Evolutionary conservation across 257 asterid genomes (phyloP), one percentile per base, ranked within the genome.

Genomic region (Handroanthus guayacan): DNA sequence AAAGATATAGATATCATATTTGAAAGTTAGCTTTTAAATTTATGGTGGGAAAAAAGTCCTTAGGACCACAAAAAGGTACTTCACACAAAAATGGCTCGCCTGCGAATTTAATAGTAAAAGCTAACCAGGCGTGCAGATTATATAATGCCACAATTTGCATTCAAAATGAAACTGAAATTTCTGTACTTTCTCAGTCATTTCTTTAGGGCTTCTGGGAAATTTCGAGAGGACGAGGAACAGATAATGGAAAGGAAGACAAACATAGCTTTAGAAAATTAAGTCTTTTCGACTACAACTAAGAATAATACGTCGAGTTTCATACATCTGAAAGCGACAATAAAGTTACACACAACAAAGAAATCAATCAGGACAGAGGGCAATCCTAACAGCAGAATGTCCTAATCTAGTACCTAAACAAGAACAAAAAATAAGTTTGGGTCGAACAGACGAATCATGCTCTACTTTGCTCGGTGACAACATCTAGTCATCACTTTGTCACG

Each of bases 321-420:
- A 70, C 83, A 79, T 72, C 58, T 5, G 58, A 70, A 83, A 67
- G 7, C 83, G 82, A 75, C 79, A 73, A 72, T 41, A 75, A 41
- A 72, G 82, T 74, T 73, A 71, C 80, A 82, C 77, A 80, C 63
- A 56, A 63, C 50, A 58, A n/a, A 72, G 20, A 75, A 72, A 48
- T 45, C 66, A 43, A 69, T 65, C 45, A 61, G 58, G 70, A 45
- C 47, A 72, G 48, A 67, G 62, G 50, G 60, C 36, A 74, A 69
- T 79, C 82, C 77, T 74, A 79, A 71, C 11, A 38, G 70, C 13
- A 75, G 68, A 61, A 82, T 48, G 45, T 75, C 82, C 87, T 86
- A 81, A 56, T 66, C 86, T 81, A 84, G 76, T 72, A 69, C 86
- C 87, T 82, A 82, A 56, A 56, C 71, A 57, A 71, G 69, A 62